Evolutionary conservation across 306 rosid species (phyloP).

Genomic region (Dryas drummondii): DNA sequence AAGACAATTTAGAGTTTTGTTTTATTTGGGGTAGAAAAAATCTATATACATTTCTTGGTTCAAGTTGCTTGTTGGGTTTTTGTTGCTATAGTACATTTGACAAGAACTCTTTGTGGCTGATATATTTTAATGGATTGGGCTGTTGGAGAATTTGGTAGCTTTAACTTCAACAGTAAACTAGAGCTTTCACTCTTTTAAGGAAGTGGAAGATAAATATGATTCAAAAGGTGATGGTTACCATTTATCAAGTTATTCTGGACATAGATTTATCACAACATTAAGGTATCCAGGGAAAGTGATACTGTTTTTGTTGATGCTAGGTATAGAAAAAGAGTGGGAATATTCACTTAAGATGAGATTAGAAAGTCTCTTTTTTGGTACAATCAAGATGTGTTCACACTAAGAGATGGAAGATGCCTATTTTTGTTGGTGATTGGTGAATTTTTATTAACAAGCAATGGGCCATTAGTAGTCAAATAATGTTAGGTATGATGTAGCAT

Average conservation of each 20-base stretch:
- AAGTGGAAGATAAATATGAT: not conserved
- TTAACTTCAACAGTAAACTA: not conserved
- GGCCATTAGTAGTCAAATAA: too few relatives aligned
- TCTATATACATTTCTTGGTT: not conserved
- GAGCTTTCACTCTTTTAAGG: not conserved
- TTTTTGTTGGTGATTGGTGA: constrained; percentile 1
- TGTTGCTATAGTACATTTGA: not conserved
- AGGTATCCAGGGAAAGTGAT: not conserved
- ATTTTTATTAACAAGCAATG: not conserved
- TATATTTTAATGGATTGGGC: not conserved
- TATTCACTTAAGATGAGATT: not conserved
- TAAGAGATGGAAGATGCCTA: not conserved
- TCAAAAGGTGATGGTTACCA: not conserved
- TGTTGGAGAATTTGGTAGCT: not conserved
- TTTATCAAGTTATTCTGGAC: not conserved
- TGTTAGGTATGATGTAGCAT: not conserved
- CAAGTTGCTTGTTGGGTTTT: too few relatives aligned
- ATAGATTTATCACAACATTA: not conserved
- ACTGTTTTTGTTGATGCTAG: not conserved
- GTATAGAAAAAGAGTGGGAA: not conserved
- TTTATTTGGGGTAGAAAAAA: not conserved
- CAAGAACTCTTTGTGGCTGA: not conserved
- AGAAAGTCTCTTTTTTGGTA: not conserved
- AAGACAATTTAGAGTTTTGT: not conserved
- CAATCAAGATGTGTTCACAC: not conserved